These are phyloP conservation scores for Moesziomyces parantarcticus DNA, from an alignment of 1,284 basidiomycete genomes.

Conservation along the genomic window DNA sequence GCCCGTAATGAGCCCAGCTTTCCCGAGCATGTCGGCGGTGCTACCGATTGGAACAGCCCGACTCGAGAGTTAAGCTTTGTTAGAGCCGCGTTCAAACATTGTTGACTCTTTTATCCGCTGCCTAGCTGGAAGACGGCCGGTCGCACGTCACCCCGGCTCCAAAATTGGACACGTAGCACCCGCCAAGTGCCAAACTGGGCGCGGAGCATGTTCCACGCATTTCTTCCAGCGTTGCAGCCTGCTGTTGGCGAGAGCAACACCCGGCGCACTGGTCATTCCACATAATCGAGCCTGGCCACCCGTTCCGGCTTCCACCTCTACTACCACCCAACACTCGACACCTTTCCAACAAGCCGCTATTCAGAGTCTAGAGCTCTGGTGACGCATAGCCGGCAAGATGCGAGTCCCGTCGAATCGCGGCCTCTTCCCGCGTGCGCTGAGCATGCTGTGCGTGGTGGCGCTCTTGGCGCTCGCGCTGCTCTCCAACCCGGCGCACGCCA, in stretches of 20 bases:
- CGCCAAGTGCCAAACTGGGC: neutral
- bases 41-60: too few species aligned
- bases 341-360: too few species aligned
- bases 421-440: constrained; percentile 14
- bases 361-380: too few species aligned
- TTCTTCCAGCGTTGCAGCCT: constrained; percentile 24
- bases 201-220: constrained; percentile 12
- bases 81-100: too few species aligned
- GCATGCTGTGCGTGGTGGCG: constrained; percentile 30
- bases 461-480: constrained; percentile 28
- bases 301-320: neutral
- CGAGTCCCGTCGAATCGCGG: constrained; percentile 13
- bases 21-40: too few species aligned
- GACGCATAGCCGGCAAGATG: constrained; percentile 12
- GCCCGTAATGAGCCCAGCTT: too few species aligned
- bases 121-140: too few species aligned
- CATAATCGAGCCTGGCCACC: neutral
- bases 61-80: too few species aligned
- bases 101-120: too few species aligned
- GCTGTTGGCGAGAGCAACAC: constrained; percentile 15
- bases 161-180: constrained; percentile 36
- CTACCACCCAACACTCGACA: neutral
- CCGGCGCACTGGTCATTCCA: neutral
- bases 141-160: constrained; percentile 18
- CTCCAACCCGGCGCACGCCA: constrained; percentile 29